These are phyloP conservation scores for Solanum peruvianum DNA, from an alignment of 257 asterid genomes.

Conservation along the genomic window DNA sequence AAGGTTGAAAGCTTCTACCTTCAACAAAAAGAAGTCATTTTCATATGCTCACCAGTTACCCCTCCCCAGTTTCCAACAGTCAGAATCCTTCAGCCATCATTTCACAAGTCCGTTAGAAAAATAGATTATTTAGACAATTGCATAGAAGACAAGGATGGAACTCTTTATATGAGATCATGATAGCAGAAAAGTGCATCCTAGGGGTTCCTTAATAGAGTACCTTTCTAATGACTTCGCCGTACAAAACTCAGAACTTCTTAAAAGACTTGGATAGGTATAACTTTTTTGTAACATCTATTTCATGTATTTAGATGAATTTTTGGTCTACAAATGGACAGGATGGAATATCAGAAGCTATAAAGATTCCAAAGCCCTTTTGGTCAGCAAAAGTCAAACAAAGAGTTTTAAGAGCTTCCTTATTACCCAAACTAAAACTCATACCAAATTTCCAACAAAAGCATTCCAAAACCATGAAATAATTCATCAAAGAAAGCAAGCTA, in stretches of 20 bases:
- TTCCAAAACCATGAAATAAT: slow-evolving; percentile 1
- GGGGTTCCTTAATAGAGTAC: background rate
- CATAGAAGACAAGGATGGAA: background rate
- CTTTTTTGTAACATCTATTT: background rate
- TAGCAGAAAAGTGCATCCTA: background rate
- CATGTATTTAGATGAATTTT: background rate
- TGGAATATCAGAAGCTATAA: background rate
- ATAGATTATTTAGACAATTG: background rate
- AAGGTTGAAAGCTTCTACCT: background rate
- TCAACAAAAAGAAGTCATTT: background rate
- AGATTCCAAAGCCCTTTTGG: background rate
- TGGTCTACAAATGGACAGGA: background rate
- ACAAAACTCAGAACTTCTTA: background rate
- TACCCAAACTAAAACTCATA: background rate
- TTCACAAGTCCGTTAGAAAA: background rate
- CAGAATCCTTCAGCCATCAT: background rate
- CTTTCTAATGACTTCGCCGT: background rate
- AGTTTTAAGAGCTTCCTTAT: background rate
- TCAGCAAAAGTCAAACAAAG: background rate
- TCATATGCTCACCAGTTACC: background rate
- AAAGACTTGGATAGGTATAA: background rate
- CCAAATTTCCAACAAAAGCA: background rate
- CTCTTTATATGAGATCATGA: background rate
- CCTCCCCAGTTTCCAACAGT: background rate
- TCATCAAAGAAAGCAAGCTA: background rate